Evolutionary conservation across 441 rosid genomes (phyloP).

Genomic region (Pelargonium myrrhifolium): DNA sequence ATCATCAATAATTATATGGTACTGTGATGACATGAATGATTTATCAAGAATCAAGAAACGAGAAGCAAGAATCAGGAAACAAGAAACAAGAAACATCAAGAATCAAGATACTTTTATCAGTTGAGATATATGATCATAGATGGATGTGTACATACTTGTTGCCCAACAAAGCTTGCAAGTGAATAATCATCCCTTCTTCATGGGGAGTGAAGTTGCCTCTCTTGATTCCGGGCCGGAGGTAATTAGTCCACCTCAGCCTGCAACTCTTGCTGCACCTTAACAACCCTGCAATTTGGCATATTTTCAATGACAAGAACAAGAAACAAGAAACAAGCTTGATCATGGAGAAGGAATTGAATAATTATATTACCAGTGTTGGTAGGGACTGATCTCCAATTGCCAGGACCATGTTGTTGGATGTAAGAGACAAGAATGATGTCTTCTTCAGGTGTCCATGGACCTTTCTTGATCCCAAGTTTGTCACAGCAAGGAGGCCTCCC

Average conservation of each 20-base stretch:
- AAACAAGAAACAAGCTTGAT: no score
- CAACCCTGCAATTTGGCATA: constrained; percentile 37
- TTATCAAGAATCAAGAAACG: no score
- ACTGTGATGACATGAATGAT: no score
- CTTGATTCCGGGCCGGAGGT: constrained; percentile 89
- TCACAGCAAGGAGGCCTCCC: constrained; percentile 98
- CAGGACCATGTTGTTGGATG: constrained; percentile 93
- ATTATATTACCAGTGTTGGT: constrained; percentile 94
- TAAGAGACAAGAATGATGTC: constrained; percentile 92
- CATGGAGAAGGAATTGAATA: no score
- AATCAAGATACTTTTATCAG: no score
- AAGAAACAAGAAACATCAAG: no score
- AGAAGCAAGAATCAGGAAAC: background rate
- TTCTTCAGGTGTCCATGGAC: constrained; percentile 99
- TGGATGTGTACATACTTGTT: constrained; percentile 92
- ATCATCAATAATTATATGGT: no score
- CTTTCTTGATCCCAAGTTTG: constrained; percentile 90
- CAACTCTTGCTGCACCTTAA: constrained; percentile 95
- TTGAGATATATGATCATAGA: no score
- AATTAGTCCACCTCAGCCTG: constrained; percentile 97
- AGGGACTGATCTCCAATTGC: constrained; percentile 98
- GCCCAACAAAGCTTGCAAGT: constrained; percentile 93
- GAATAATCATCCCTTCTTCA: constrained; percentile 94
- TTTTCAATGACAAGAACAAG: background rate
- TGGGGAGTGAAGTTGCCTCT: constrained; percentile 91